Base-by-base conservation (phyloP, 1,139 yeast genomes). In the Starmera stellimalicola region DNA sequence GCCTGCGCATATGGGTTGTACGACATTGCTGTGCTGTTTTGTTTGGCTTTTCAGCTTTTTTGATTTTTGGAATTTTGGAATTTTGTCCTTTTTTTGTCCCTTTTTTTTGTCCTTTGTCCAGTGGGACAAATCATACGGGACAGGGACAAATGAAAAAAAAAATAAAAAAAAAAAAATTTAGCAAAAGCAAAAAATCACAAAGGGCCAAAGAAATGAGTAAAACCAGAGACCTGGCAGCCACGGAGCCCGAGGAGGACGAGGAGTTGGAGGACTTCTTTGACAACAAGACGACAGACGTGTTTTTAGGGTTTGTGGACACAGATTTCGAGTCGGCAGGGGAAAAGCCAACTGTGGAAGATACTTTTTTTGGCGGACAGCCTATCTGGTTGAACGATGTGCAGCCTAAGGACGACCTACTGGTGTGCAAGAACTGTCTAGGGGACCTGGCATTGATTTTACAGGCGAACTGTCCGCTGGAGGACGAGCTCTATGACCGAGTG, bases 281-380 rank as follows among this genome's bases (percentile, higher is more conserved):
- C 15, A 32, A 33, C 2, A 44, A 41, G 22, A 35, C 45, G 9
- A 50, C 60, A 18, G 37, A 48, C 3, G 63, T 58, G 0, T 65
- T 62, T 33, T 65, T 85, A 14, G 91, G 93, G 0, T 77, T 73
- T 44, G 77, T 75, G 8, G 95, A 73, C 57, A 50, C 68, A 12
- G 63, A 54, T 23, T 31, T 50, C 10, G 55, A 51, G 6, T 46
- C 56, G 5, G 45, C 52, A 8, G 58, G 53, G 19, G 62, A 58
- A 15, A 58, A 55, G 11, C 71, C 84, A 14, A 65, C 75, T 0
- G 53, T 75, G 4, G 85, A 78, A 42, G 95, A 84, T 48, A 73
- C 91, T 2, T 77, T 82, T 44, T 66, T 85, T 26, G 96, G 96
- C 1, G 91, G 93, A 0, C 63, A 67, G 36, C 94, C 93, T 5